Base-by-base conservation (phyloP, 768 basidiomycete species). In the Sarcodon aspratus region DNA sequence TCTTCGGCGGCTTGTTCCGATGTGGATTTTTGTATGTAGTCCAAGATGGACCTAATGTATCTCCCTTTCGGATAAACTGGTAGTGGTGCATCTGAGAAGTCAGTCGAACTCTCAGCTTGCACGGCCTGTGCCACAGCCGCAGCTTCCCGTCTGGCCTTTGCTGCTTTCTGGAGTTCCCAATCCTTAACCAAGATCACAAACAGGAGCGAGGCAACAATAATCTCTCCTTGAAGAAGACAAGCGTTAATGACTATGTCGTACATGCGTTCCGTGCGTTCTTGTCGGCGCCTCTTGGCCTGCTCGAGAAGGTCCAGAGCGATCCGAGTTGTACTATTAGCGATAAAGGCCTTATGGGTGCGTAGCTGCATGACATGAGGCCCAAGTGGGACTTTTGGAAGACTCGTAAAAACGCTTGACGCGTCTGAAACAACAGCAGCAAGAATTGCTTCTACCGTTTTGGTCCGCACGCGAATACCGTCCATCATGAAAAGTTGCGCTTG, bases 221-320 rank as follows among this genome's bases (percentile, higher is more conserved):
- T 79, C 59, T 91, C 88, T 21, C 85, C 85, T 45, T 90, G 85
- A 36, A 87, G 60, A 15, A 91, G 66, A 49, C 81, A 84, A 8
- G 80, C 72, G 3, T 73, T 67, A 53, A 89, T 69, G 45, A 87
- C 62, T 1, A 69, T 68, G 46, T 73, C 71, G 57, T 79, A 85
- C 70, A 85, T 78, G 32, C 68, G 65, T n/a, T 73, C 63, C 1
- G 78, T 76, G 40, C 80, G 74, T 32, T 71, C 66, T 46, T 77
- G 76, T 31, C 77, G 70, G 40, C 74, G 71, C 37, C 69, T 61
- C n/a, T 76, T 71, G 0, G 82, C 82, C 3, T 67, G 61, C 38
- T 65, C 56, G 21, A 86, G 60, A 3, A 88, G 69, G 18, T 64
- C 59, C 27, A 86, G 49, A 0, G 82, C 80, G 33, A 75, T 69